Base-by-base conservation (phyloP, 2,329 filamentous ascomycete species). In the Microdochium trichocladiopsis region DNA sequence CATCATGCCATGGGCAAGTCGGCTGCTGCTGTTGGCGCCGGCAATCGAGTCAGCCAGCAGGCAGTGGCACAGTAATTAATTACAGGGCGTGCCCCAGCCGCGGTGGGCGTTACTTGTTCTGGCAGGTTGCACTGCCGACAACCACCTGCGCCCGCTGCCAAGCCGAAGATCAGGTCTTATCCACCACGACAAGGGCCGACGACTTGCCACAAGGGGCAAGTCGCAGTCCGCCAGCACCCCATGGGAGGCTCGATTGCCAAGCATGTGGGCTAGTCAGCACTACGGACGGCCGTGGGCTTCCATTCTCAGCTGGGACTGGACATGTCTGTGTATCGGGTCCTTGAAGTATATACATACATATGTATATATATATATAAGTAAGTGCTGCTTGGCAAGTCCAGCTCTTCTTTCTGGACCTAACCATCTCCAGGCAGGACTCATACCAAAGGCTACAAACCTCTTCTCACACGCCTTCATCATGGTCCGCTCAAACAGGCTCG, bases 401-500 rank as follows among this genome's bases (percentile, higher is more conserved):
- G n/a, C n/a, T n/a, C n/a, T n/a, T n/a, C n/a, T n/a, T n/a, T n/a
- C n/a, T n/a, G n/a, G n/a, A n/a, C n/a, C n/a, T n/a, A n/a, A n/a
- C n/a, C n/a, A n/a, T n/a, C n/a, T n/a, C n/a, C n/a, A n/a, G n/a
- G n/a, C n/a, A n/a, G n/a, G n/a, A n/a, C n/a, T n/a, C n/a, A n/a
- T 23, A 8, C 18, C 21, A 18, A 16, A 45, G 16, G n/a, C n/a
- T n/a, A n/a, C n/a, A n/a, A n/a, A n/a, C 41, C 11, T 45, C 41
- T 28, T 47, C 41, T n/a, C 14, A 51, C 11, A 47, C 25, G 14
- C 37, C 22, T 4, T 18, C 45, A 52, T 9, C 50, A 59, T 59
- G 56, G 55, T 58, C 2, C 50, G 53, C 24, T 37, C 55, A 52
- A 52, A 52, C 25, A 53, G 51, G 51, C 24, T 57, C 25, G 24